Evolutionary conservation across 768 basidiomycete genomes (phyloP).

Genomic region (Trametes cubensis): DNA sequence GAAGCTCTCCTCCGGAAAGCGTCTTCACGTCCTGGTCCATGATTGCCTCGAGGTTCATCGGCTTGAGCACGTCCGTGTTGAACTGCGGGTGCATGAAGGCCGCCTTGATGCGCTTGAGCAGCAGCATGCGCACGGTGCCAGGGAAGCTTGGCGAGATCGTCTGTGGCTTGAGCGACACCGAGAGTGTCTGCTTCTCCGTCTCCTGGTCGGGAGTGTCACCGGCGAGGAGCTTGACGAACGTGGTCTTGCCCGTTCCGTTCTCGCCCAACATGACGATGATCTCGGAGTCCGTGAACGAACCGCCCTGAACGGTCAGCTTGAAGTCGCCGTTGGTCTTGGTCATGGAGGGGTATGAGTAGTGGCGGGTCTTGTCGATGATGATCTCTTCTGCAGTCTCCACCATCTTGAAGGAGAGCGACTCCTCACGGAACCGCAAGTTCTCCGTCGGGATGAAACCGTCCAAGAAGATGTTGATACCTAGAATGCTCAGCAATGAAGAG

Average conservation of each 20-base stretch:
- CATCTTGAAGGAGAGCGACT: conserved; percentile 96
- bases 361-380: conserved; percentile 80
- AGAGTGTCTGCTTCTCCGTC: conserved; percentile 76
- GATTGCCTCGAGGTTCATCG: conserved; percentile 92
- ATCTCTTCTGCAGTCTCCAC: conserved; percentile 94
- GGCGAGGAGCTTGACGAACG: conserved; percentile 92
- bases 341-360: conserved; percentile 94
- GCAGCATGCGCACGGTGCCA: conserved; percentile 92
- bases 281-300: conserved; percentile 97
- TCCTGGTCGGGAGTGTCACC: conserved; percentile 90
- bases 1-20: conserved; percentile 96
- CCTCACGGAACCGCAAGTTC: conserved; percentile 96
- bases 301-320: conserved; percentile 90
- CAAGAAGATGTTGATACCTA: conserved; percentile 99
- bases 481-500: background rate
- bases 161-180: conserved; percentile 97
- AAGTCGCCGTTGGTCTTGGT: conserved; percentile 94
- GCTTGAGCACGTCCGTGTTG: conserved; percentile 97
- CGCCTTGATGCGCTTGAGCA: conserved; percentile 91
- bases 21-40: conserved; percentile 99
- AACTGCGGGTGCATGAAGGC: conserved; percentile 99
- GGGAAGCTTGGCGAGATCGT: conserved; percentile 98
- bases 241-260: conserved; percentile 99
- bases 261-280: conserved; percentile 99
- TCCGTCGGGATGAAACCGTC: conserved; percentile 99